Base-by-base conservation (phyloP, 257 asterid species). In the Galeopsis tetrahit region DNA sequence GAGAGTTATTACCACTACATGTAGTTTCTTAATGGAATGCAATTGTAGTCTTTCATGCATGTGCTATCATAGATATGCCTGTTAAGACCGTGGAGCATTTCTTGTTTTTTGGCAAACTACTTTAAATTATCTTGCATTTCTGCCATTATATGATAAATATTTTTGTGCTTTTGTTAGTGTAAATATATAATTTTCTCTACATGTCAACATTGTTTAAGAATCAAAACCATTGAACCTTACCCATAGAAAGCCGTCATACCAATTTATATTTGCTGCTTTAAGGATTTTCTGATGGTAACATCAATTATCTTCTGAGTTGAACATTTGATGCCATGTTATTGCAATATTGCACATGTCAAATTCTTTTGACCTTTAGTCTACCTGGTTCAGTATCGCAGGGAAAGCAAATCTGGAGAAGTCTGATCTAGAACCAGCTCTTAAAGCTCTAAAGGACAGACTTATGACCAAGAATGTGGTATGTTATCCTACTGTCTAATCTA, bases 401-500 rank as follows among this genome's bases (percentile, higher is more conserved):
- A 95, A 95, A 82, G 91, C 96, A 65, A 95, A 90, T 75, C 58
- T 95, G 91, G 98, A 92, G 85, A 90, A 88, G 57, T 79, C 89
- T 40, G 97, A 92, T 78, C 83, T 95, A 3, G 96, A 87, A 78
- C 97, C 98, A 74, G 94, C 97, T 77, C 90, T 95, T 62, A 92
- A 90, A 79, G 97, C 96, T 82, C 96, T 95, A 28, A 95, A 90
- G 86, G 99, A 95, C 78, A 87, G 96, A 89, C 98, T 95, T 39
- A 95, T 95, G 97, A 88, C 97, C 49, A 95, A 95, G 91, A 95
- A 92, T 86, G 99, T 95, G 98, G 98, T 93, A 85, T 72, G 94
- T 39, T 75, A 36, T 17, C 63, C n/a, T 72, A 13, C 32, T 70
- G 2, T 52, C 17, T 38, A 51, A 31, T 75, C 38, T 62, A 48